Conservation (phyloP, 2,329 filamentous ascomycete species). For the Penicillium griseofulvum region DNA sequence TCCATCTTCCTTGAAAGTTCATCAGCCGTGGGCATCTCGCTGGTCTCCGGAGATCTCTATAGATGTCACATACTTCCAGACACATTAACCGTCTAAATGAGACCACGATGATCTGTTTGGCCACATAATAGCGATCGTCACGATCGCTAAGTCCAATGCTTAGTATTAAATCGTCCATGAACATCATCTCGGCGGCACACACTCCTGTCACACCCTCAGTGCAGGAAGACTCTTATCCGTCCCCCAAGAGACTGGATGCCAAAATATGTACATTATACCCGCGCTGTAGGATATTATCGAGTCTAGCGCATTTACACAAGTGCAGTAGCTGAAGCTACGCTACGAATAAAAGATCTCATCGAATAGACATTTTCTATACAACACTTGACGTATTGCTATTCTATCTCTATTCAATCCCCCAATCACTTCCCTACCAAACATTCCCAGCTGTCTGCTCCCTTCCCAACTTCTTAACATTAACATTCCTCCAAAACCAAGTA, state of each 20-base stretch:
- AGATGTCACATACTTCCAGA: background rate
- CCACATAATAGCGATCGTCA: background rate
- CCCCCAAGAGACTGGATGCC: background rate
- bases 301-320: background rate
- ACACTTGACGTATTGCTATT: background rate
- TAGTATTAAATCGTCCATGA: background rate
- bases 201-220: background rate
- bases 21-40: background rate
- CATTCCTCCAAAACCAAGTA: slow-evolving; percentile 10
- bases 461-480: slow-evolving; percentile 9
- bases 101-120: background rate
- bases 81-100: background rate
- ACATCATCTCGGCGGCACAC: background rate
- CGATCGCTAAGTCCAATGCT: background rate
- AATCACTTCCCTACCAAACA: background rate
- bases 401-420: background rate
- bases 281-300: background rate
- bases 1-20: background rate
- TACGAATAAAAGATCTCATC: background rate
- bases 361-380: background rate
- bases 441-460: slow-evolving; percentile 9
- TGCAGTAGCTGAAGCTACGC: background rate
- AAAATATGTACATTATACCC: slow-evolving; percentile 6
- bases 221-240: background rate
- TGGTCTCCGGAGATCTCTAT: background rate